Evolutionary conservation across 352 stramenopile genomes (phyloP).

Genomic region (Globisporangium radiosum): DNA sequence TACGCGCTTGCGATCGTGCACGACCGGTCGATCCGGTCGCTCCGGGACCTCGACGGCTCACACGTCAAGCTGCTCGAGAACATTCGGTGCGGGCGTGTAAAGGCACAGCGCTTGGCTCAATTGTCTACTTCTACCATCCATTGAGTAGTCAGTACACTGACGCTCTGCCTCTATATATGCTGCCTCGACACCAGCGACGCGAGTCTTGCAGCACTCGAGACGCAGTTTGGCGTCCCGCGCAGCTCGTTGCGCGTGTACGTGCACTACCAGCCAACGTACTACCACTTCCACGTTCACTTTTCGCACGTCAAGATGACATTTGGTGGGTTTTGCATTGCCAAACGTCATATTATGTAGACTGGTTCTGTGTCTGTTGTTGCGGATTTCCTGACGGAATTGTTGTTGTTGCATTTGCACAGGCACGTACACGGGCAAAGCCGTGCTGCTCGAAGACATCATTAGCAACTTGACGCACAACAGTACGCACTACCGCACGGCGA

Average conservation of each 20-base stretch:
- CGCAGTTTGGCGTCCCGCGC: conserved; percentile 45
- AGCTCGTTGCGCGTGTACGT: conserved; percentile 77
- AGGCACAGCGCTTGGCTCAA: neutral
- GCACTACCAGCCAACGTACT: conserved; percentile 88
- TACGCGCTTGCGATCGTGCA: conserved; percentile 82
- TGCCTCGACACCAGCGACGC: conserved; percentile 30
- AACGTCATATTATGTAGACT: too few species aligned
- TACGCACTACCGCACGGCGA: conserved; percentile 69
- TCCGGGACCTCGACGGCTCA: conserved; percentile 60
- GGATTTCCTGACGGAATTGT: neutral
- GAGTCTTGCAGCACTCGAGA: conserved; percentile 38
- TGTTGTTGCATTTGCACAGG: conserved; percentile 17
- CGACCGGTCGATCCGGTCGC: conserved; percentile 60
- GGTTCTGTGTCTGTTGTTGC: too few species aligned
- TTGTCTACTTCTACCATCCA: too few species aligned
- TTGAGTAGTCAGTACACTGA: too few species aligned
- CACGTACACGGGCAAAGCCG: conserved; percentile 70
- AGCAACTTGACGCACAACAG: conserved; percentile 62
- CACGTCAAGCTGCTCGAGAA: conserved; percentile 69
- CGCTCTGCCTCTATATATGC: too few species aligned
- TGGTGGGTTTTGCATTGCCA: conserved; percentile 20
- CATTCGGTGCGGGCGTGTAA: conserved; percentile 37
- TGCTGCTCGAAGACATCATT: conserved; percentile 82
- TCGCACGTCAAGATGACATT: conserved; percentile 79
- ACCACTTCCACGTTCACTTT: conserved; percentile 86